A percentile compares a stretch with the other conserved stretches of the same genome.
phyloP scores from a whole-genome alignment of 352 stramenopile species.

The Elongisporangium anandrum region DNA sequence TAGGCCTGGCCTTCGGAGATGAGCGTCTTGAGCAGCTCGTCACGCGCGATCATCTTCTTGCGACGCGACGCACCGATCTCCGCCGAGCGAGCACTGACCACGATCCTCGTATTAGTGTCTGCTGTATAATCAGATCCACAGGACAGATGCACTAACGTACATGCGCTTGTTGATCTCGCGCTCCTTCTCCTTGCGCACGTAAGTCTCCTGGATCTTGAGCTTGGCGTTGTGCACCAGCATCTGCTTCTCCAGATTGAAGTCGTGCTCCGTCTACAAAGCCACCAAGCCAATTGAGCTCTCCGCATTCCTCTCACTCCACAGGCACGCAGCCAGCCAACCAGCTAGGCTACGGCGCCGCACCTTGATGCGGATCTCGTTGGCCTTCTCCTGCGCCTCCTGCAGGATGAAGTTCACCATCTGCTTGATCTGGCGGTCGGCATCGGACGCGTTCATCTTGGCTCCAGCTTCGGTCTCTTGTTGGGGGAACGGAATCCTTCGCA shows the following conservation, averaged over 20 bases:
- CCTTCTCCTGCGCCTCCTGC: constrained; percentile 99
- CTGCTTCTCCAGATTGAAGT: constrained; percentile 99
- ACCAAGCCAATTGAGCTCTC: constrained; percentile 6
- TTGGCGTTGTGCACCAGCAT: constrained; percentile 98
- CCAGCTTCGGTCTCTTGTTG: not conserved
- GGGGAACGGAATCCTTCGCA: not conserved
- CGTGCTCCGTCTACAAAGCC: constrained; percentile 91
- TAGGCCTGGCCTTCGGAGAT: constrained; percentile 60
- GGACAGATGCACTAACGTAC: constrained; percentile 18
- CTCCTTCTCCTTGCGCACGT: constrained; percentile 97
- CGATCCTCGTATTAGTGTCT: too few relatives aligned
- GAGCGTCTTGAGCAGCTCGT: constrained; percentile 87
- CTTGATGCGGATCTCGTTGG: constrained; percentile 98
- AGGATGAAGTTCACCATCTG: constrained; percentile 99
- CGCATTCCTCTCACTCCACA: too few relatives aligned
- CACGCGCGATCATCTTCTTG: constrained; percentile 96
- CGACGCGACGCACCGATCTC: constrained; percentile 93
- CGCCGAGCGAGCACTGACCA: constrained; percentile 84
- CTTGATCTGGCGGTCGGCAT: constrained; percentile 90
- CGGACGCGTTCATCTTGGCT: constrained; percentile 72
- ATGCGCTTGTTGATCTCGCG: constrained; percentile 93
- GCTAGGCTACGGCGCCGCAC: constrained; percentile 30
- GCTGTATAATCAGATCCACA: not conserved
- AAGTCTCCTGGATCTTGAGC: constrained; percentile 97
- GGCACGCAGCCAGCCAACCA: too few relatives aligned